Evolutionary conservation across 1,284 basidiomycete species (phyloP).

Genomic region (Malassezia japonica): DNA sequence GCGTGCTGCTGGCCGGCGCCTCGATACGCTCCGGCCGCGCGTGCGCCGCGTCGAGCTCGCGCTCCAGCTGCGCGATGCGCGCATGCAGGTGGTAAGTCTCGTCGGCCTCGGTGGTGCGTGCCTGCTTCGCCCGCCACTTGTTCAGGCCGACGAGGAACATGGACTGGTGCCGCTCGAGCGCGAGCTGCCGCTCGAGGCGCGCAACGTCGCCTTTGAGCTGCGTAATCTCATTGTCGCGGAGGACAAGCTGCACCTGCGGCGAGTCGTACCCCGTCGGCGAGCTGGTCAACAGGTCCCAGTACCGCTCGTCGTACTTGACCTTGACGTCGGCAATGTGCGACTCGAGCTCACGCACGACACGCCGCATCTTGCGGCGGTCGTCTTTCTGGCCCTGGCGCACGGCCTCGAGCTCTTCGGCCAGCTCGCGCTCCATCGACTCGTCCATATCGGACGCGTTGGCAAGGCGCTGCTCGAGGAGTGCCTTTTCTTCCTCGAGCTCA

Average conservation of each 20-base stretch:
- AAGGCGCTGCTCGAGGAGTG: not conserved
- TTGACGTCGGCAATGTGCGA: constrained; percentile 16
- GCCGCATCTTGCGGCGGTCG: constrained; percentile 16
- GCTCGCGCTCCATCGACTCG: not conserved
- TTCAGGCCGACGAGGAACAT: constrained; percentile 14
- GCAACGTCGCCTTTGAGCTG: constrained; percentile 5
- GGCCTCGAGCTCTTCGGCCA: constrained; percentile 1
- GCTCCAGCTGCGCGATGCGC: constrained; percentile 13
- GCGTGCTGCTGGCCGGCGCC: not conserved
- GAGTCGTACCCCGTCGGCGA: not conserved
- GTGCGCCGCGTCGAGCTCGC: not conserved
- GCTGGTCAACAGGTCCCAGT: constrained; percentile 15
- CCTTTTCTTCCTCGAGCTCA: constrained; percentile 14
- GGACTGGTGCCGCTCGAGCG: constrained; percentile 4
- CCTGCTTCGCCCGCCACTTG: constrained; percentile 11
- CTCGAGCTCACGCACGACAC: constrained; percentile 16
- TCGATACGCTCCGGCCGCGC: constrained; percentile 7
- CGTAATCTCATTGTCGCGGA: constrained; percentile 10
- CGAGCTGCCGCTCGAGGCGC: not conserved
- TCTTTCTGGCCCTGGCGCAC: constrained; percentile 9
- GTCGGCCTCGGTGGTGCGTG: not conserved
- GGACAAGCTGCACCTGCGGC: constrained; percentile 13
- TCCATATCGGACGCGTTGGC: constrained; percentile 2
- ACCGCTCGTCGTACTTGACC: constrained; percentile 15
- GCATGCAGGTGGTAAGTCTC: not conserved